These are phyloP conservation scores for Gonium pectorale DNA, from an alignment of 139 green algal genomes.

Conservation along the genomic window DNA sequence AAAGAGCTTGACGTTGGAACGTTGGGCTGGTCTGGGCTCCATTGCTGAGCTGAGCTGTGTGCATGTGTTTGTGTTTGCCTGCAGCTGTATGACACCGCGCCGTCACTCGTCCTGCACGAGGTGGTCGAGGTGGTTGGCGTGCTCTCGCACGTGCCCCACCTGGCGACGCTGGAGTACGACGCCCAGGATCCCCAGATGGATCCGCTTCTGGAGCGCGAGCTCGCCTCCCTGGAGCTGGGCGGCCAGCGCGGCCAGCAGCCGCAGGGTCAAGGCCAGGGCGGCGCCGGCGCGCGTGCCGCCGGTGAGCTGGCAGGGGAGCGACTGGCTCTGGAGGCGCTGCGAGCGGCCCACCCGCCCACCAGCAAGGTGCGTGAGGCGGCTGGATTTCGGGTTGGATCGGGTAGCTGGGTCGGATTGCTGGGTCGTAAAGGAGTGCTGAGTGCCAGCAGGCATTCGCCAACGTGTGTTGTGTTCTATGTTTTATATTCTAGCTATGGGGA, in stretches of 20 bases:
- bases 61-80: not conserved
- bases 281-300: not conserved
- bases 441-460: too few species aligned
- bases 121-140: slow-evolving; percentile 76
- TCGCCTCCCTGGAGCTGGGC: slow-evolving; percentile 36
- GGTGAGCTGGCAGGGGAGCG: slow-evolving; percentile 1
- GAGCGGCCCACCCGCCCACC: slow-evolving; percentile 68
- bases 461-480: too few species aligned
- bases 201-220: not conserved
- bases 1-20: too few species aligned
- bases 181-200: slow-evolving; percentile 32
- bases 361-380: slow-evolving; percentile 60
- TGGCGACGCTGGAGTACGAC: slow-evolving; percentile 56
- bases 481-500: too few species aligned
- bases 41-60: not conserved
- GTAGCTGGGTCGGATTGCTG: too few species aligned
- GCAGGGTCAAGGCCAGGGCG: not conserved
- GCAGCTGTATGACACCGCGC: slow-evolving; percentile 65
- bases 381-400: too few species aligned
- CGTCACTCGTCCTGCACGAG: slow-evolving; percentile 71
- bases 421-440: too few species aligned
- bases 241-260: not conserved
- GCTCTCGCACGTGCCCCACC: slow-evolving; percentile 57
- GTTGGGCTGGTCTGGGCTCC: too few species aligned
- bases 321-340: slow-evolving; percentile 42